Percentiles rank a stretch among this genome's conserved stretches.
These are phyloP conservation scores for Aegilops sharonensis DNA, from an alignment of 176 grass and related monocot genomes.

Conservation along the genomic window DNA sequence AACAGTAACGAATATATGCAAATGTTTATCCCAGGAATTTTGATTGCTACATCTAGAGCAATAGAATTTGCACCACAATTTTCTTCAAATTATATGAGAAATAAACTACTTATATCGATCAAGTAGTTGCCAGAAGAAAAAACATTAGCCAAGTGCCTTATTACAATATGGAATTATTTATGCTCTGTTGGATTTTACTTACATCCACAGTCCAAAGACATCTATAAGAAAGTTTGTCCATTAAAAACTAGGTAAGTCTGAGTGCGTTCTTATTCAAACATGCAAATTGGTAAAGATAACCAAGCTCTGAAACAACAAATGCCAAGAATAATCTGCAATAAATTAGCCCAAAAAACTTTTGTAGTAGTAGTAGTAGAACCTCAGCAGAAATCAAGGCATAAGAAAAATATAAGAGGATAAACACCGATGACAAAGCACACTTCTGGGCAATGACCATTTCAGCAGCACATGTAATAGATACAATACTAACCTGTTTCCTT, in stretches of 20 bases:
- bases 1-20: neutral
- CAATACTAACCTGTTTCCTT: conserved; percentile 57
- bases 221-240: neutral
- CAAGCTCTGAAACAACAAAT: neutral
- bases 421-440: neutral
- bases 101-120: neutral
- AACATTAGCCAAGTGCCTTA: neutral
- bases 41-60: conserved; percentile 11
- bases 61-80: neutral
- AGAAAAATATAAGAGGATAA: neutral
- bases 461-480: conserved; percentile 25
- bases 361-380: neutral
- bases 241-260: neutral
- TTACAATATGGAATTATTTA: neutral
- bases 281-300: conserved; percentile 12
- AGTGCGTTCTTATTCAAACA: neutral
- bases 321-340: conserved; percentile 16
- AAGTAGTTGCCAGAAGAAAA: neutral
- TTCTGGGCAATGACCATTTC: neutral
- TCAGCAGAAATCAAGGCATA: neutral
- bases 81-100: neutral
- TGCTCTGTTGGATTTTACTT: neutral
- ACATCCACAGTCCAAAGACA: neutral
- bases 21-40: neutral
- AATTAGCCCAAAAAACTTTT: neutral